These are phyloP conservation scores for Populus hybrid DNA, from an alignment of 441 rosid genomes.

Conservation along the genomic window DNA sequence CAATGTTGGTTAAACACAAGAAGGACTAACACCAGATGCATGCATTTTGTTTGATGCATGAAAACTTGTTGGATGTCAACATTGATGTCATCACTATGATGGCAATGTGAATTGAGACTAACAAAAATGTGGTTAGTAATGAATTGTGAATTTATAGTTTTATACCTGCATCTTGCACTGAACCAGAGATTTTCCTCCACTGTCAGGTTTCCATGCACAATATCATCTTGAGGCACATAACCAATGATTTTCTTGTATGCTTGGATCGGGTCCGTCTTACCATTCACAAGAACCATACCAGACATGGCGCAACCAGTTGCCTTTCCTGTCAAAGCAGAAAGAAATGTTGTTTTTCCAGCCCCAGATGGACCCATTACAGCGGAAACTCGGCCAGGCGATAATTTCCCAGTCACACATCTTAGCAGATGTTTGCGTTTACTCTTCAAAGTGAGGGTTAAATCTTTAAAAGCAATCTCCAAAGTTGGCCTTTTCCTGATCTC, in stretches of 20 bases:
- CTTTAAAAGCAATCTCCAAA: slow-evolving; percentile 83
- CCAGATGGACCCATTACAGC: slow-evolving; percentile 99
- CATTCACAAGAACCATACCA: slow-evolving; percentile 81
- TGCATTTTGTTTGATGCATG: not conserved
- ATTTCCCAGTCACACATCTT: slow-evolving; percentile 86
- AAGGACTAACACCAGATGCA: not conserved
- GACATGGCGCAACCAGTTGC: slow-evolving; percentile 69
- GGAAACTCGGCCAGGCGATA: slow-evolving; percentile 86
- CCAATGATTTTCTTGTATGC: slow-evolving; percentile 90
- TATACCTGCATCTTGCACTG: slow-evolving; percentile 98
- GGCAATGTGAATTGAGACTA: not conserved
- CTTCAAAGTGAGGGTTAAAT: slow-evolving; percentile 72
- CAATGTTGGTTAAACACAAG: not conserved
- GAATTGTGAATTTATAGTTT: not conserved
- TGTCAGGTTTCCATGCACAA: slow-evolving; percentile 96
- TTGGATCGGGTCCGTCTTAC: slow-evolving; percentile 68
- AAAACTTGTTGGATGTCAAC: not conserved
- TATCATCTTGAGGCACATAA: slow-evolving; percentile 96
- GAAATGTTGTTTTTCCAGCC: slow-evolving; percentile 97
- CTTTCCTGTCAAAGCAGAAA: slow-evolving; percentile 89
- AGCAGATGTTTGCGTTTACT: slow-evolving; percentile 80
- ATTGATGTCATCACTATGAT: no score
- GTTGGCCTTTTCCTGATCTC: slow-evolving; percentile 65
- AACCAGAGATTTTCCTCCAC: slow-evolving; percentile 97
- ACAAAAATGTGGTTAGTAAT: not conserved